Evolutionary conservation across 805 yeast species (phyloP), one percentile per base, ranked within the genome.

Genomic region (Sugiyamaella smithiae): DNA sequence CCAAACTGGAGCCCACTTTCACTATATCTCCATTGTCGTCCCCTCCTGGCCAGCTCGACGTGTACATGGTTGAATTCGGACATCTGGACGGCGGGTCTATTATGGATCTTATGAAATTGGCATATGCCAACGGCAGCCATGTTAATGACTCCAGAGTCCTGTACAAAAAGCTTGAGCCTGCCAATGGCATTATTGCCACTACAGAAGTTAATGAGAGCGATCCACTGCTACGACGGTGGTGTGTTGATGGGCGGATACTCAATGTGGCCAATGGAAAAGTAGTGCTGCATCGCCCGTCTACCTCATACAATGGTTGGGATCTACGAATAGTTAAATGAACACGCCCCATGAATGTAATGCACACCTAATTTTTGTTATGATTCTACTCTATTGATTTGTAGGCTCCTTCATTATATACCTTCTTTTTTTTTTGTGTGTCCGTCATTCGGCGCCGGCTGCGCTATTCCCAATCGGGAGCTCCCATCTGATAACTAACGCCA

Each of bases 211-310:
- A 60, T 0, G 64, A 59, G 4, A 51, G 54, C 2, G 73, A 69
- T 36, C 60, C 58, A 7, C 59, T 57, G 9, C 58, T 68, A n/a
- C 66, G 76, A 52, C 67, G 88, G 28, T 73, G 83, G 62, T 85
- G 91, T 58, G 59, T 85, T 9, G 93, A 85, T 63, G 93, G 93
- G 0, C 66, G 75, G 16, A 81, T 79, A 1, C 59, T 76, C 12
- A 52, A 59, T 11, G 54, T 58, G 2, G 14, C 43, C 22, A 24
- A 41, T 3, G 60, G 67, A 22, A 37, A 19, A 32, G 65, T 57
- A 14, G 22, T 17, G 7, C 33, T 65, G 5, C 45, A 50, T 20
- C n/a, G 51, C 4, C 58, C 67, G 1, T 22, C 58, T 3, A 29
- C 14, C 22, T 28, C 7, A 5, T 54, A 40, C 52, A 57, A 58